Base-by-base conservation (phyloP, 495 filamentous ascomycete genomes). In the Usnea hakonensis region DNA sequence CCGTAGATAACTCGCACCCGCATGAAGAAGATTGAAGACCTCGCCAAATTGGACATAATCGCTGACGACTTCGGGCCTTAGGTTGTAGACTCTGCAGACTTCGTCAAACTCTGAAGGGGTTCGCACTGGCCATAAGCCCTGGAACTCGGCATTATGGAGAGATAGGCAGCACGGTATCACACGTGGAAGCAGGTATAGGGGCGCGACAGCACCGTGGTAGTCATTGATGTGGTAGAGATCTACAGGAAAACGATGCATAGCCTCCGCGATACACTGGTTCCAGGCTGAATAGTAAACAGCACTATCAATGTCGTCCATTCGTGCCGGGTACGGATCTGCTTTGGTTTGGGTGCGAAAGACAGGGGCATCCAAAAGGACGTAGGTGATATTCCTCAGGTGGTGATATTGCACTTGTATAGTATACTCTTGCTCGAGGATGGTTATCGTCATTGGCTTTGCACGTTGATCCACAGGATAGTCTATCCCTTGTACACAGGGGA, bases 211-310 rank as follows among this genome's bases (percentile, higher is more conserved):
- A 36, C 88, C 88, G 63, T 91, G 88, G 69, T 90, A 91, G 69
- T 91, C 88, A 71, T 91, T 91, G 68, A 90, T 86, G 70, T 91
- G 88, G 68, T 91, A 91, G 26, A 91, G 68, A 66, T 90, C 86
- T 50, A 89, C 77, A 0, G 85, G 81, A 52, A 82, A 82, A 9
- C 80, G 76, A 41, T 75, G 77, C 60, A 84, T 78, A 0, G 82
- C 70, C 63, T 83, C 75, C 23, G 84, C 84, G 62, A 86, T 85
- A 61, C 83, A 86, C 52, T 72, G 74, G 65, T 87, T 87, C 84
- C 84, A 87, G 0, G 84, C 81, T 2, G 82, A 83, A 68, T 87
- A 87, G 71, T 82, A 81, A 52, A 87, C 76, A 38, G 84, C 84
- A 60, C 76, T 80, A 37, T 85, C 82, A 55, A 87, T 78, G 68